Evolutionary conservation across 768 basidiomycete species (phyloP).

Genomic region (Hericium erinaceus): DNA sequence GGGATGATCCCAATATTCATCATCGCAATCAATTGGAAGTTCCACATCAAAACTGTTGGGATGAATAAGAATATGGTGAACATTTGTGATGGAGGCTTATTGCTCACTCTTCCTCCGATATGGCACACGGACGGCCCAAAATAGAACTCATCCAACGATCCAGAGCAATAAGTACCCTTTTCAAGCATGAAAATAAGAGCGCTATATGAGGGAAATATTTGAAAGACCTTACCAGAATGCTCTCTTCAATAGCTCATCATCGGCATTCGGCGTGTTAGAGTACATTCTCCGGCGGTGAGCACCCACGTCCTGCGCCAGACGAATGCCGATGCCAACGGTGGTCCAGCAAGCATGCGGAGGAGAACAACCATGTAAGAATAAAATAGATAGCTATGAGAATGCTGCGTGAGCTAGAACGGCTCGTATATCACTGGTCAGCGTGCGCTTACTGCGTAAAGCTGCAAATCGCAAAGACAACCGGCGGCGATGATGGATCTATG

Average conservation of each 20-base stretch:
- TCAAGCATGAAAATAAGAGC: neutral
- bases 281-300: conserved; percentile 47
- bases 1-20: conserved; percentile 11
- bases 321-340: conserved; percentile 50
- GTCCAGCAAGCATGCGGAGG: conserved; percentile 48
- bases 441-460: conserved; percentile 44
- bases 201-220: neutral
- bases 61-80: conserved; percentile 7
- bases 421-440: conserved; percentile 19
- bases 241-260: conserved; percentile 73
- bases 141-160: conserved; percentile 38
- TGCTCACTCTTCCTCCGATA: conserved; percentile 62
- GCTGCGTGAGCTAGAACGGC: conserved; percentile 11
- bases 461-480: conserved; percentile 61
- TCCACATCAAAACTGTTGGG: conserved; percentile 14
- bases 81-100: neutral
- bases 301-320: conserved; percentile 68
- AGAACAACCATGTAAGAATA: conserved; percentile 33
- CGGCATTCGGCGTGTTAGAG: conserved; percentile 32
- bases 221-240: conserved; percentile 43
- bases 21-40: conserved; percentile 11
- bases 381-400: conserved; percentile 24
- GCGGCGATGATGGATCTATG: conserved; percentile 45
- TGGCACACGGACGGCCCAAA: conserved; percentile 57
- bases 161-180: conserved; percentile 39